phyloP scores from a whole-genome alignment of 345 rosid genomes.

The Pistacia integerrima region DNA sequence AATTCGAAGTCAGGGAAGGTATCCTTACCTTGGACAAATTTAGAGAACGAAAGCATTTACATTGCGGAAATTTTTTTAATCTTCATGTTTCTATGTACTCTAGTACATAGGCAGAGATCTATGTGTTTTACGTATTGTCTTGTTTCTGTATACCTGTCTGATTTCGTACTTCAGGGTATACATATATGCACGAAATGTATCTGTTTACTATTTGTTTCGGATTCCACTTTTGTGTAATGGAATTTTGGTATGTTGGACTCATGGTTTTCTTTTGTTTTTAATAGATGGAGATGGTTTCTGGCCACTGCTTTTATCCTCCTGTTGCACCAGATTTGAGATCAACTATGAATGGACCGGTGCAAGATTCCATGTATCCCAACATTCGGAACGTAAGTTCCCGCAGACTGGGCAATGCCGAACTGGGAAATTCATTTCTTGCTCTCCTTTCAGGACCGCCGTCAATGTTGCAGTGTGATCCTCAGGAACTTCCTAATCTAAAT shows the following conservation, averaged over 20 bases:
- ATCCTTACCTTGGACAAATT: neutral
- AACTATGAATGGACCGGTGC: slow-evolving; percentile 26
- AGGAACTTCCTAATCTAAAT: slow-evolving; percentile 34
- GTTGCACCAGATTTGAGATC: slow-evolving; percentile 32
- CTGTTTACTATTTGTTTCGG: slow-evolving; percentile 4
- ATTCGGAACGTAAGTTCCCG: slow-evolving; percentile 19
- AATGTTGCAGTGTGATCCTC: slow-evolving; percentile 36
- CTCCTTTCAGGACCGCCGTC: slow-evolving; percentile 43
- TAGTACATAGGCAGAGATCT: neutral
- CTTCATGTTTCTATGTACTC: neutral
- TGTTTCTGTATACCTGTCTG: neutral
- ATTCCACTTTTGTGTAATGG: too few species aligned
- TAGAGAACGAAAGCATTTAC: neutral
- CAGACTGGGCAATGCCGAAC: slow-evolving; percentile 20
- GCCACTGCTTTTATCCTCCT: slow-evolving; percentile 25
- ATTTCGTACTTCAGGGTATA: neutral
- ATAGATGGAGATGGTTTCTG: slow-evolving; percentile 33
- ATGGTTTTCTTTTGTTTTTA: slow-evolving; percentile 6
- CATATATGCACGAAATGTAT: neutral
- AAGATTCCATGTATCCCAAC: slow-evolving; percentile 19
- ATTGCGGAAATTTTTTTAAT: neutral
- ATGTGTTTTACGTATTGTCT: neutral
- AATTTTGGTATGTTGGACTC: slow-evolving; percentile 3
- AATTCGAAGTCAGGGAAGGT: neutral
- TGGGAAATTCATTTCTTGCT: slow-evolving; percentile 45